phyloP scores from a whole-genome alignment of 305 asterid genomes.

The Solanum chacoense region DNA sequence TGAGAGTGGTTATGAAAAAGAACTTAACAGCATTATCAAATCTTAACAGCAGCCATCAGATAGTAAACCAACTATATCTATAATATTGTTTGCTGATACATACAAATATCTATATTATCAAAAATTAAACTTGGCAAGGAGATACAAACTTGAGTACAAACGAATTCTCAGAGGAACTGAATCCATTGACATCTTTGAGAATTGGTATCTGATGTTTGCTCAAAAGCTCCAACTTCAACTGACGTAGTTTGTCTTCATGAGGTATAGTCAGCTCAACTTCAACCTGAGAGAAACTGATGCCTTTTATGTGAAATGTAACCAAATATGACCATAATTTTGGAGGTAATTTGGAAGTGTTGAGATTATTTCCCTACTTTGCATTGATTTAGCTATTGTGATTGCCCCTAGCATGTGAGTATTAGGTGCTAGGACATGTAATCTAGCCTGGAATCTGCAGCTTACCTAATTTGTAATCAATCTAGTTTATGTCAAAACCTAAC shows the following conservation, averaged over 20 bases:
- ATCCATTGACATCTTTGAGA: slow-evolving; percentile 34
- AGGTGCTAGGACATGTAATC: neutral
- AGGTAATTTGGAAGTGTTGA: neutral
- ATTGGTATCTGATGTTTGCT: slow-evolving; percentile 25
- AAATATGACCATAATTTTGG: neutral
- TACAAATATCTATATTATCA: neutral
- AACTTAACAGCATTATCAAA: neutral
- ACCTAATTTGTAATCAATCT: neutral
- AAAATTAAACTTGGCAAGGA: neutral
- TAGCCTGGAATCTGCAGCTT: neutral
- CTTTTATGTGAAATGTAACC: neutral
- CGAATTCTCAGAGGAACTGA: slow-evolving; percentile 30
- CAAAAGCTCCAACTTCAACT: slow-evolving; percentile 51
- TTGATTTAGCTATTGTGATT: neutral
- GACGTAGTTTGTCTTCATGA: slow-evolving; percentile 32
- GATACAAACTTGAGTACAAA: slow-evolving; percentile 48
- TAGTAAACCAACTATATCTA: neutral
- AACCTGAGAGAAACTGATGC: slow-evolving; percentile 28
- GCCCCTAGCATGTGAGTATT: neutral
- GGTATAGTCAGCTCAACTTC: slow-evolving; percentile 42
- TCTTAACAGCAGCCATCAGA: neutral
- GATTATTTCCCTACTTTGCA: neutral
- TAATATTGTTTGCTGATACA: neutral
- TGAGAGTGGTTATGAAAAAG: neutral
- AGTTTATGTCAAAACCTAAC: neutral